Base-by-base conservation (phyloP, 805 yeast genomes). In the Wickerhamiella vanderwaltii region DNA sequence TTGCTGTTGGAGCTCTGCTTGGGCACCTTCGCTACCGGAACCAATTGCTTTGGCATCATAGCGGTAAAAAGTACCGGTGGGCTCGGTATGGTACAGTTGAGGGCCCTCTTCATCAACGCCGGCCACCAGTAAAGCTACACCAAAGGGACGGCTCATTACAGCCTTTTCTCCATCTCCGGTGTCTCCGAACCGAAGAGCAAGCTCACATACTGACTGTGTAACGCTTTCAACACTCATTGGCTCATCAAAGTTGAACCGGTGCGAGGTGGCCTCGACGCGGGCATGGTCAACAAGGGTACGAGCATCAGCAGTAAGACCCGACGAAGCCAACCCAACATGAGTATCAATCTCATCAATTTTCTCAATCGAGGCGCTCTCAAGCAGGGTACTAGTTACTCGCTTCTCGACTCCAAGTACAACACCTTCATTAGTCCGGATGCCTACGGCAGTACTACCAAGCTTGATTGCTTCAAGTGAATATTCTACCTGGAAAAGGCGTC, bases 21-120 rank as follows among this genome's bases (percentile, higher is more conserved):
- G 98, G 1, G 99, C 99, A 49, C 98, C 98, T 64, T 91, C 99
- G 12, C 94, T 82, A 16, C 99, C 99, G 1, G 95, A 83, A 11
- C 99, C 99, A 55, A 93, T 91, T 9, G 98, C 98, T 65, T 91
- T 93, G 22, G 98, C 99, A 56, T 91, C 95, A 60, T 91, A 91
- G 63, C 91, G 76, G 66, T 91, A 93, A 55, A 86, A 91, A 1
- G 99, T 91, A 45, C 99, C 99, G 11, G 95, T 83, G 29, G 99
- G 98, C 64, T 91, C 99, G n/a, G 97, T 95, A 61, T 91, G 96
- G 60, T 83, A 64, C 53, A 91, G 72, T 62, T 91, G 98, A 35
- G 95, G 95, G 1, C 98, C 98, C 56, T 84, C 79, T 53, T 84
- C 93, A 65, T 91, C 98, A 52, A 77, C 72, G 39, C 99, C 99